Percentiles rank a stretch among this genome's conserved stretches.
Conservation (phyloP, 2,329 filamentous ascomycete species). For the Ophiostoma australiae region DNA sequence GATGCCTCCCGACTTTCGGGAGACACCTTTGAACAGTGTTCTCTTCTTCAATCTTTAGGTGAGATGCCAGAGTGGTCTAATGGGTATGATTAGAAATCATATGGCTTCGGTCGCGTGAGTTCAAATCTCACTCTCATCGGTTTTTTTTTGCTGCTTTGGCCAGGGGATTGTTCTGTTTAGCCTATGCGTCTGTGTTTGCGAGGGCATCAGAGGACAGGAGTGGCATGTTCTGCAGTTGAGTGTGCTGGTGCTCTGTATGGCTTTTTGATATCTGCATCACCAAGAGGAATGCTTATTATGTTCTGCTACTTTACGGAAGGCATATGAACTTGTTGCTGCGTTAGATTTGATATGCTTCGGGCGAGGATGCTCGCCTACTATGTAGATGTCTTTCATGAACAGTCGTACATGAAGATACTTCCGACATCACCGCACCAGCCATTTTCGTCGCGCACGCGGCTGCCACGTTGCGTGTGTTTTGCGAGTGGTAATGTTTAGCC, state of each 20-base stretch:
- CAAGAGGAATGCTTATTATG: too few species aligned
- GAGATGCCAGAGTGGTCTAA: constrained; percentile 18
- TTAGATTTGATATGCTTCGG: neutral
- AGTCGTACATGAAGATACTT: neutral
- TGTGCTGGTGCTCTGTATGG: too few species aligned
- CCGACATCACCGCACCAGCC: neutral
- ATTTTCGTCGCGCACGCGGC: neutral
- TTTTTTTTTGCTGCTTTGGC: neutral
- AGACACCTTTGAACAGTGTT: constrained; percentile 10
- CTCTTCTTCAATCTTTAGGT: neutral
- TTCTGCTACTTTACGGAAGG: too few species aligned
- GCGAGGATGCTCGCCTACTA: neutral
- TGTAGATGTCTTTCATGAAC: neutral
- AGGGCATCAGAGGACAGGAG: neutral
- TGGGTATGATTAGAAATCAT: constrained; percentile 18
- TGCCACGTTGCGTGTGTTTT: neutral
- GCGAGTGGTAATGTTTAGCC: too few species aligned
- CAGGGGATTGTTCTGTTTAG: too few species aligned
- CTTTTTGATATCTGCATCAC: neutral
- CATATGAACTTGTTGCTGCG: too few species aligned
- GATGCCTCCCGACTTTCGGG: constrained; percentile 30
- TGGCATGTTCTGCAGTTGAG: neutral
- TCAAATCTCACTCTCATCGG: constrained; percentile 16
- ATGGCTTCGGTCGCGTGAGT: constrained; percentile 16
- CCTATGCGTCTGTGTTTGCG: too few species aligned